These are phyloP conservation scores for Populus deltoides DNA, from an alignment of 345 rosid species.

Conservation along the genomic window DNA sequence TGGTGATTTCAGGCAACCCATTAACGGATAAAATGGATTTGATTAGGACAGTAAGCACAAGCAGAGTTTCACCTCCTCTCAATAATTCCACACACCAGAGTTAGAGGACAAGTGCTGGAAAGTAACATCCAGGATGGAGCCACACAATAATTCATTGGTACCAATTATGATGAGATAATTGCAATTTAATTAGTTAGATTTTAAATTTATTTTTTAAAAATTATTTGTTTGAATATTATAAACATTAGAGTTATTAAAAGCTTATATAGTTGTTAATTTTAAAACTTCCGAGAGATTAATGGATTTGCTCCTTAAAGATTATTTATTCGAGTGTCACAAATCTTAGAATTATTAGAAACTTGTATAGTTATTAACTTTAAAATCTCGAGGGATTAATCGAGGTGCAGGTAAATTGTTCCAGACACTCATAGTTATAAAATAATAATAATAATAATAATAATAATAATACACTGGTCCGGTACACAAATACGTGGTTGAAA, in stretches of 20 bases:
- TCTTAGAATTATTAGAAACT: no score
- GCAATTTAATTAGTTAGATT: no score
- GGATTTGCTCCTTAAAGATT: no score
- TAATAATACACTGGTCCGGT: not conserved
- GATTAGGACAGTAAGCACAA: not conserved
- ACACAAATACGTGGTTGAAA: constrained; percentile 11
- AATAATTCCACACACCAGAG: not conserved
- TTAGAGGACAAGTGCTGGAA: not conserved
- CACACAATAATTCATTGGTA: constrained; percentile 6
- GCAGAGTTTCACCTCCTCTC: not conserved
- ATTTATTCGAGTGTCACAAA: no score
- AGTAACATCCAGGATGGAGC: not conserved
- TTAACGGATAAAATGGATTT: not conserved
- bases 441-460: no score
- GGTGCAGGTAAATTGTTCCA: accelerated
- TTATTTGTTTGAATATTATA: no score
- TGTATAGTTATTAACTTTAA: no score
- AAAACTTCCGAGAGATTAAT: no score
- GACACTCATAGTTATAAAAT: no score
- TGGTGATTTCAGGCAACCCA: not conserved
- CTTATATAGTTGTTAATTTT: no score
- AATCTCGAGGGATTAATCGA: no score
- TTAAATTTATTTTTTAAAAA: no score
- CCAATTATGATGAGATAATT: not conserved
- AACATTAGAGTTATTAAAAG: accelerated